Percentiles rank a stretch among this genome's conserved stretches.
Evolutionary conservation across 345 rosid genomes (phyloP).

Genomic region (Citrus sp.): DNA sequence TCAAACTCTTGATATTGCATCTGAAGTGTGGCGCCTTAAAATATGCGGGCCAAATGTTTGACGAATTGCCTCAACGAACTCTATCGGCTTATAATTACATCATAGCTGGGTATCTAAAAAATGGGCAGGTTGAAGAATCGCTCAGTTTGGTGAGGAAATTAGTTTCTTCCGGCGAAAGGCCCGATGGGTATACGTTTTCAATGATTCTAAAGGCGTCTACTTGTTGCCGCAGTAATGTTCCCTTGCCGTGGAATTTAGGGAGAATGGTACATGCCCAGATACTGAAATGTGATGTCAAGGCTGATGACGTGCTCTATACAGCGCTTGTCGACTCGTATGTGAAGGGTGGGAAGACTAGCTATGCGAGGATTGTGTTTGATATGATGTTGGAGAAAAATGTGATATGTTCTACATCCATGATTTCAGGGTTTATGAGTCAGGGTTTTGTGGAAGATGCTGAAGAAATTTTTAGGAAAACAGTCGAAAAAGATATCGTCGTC

Average conservation of each 20-base stretch:
- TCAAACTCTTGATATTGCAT: constrained; percentile 62
- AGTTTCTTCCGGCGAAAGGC: constrained; percentile 51
- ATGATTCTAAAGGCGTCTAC: constrained; percentile 83
- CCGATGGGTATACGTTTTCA: constrained; percentile 74
- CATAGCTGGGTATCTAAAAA: constrained; percentile 62
- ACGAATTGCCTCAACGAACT: constrained; percentile 61
- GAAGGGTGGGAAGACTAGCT: constrained; percentile 52
- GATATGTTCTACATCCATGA: constrained; percentile 84
- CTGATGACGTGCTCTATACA: constrained; percentile 76
- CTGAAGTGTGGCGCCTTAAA: constrained; percentile 51
- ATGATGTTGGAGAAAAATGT: constrained; percentile 60
- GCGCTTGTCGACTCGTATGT: constrained; percentile 78
- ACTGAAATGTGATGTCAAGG: constrained; percentile 42
- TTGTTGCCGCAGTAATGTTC: constrained; percentile 19
- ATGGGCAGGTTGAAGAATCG: constrained; percentile 39
- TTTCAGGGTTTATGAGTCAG: constrained; percentile 76
- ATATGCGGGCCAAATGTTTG: constrained; percentile 71
- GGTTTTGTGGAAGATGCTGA: constrained; percentile 61
- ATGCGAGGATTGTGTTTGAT: constrained; percentile 74
- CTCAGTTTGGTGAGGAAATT: constrained; percentile 42
- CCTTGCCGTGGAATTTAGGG: constrained; percentile 34
- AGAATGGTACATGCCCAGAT: constrained; percentile 60
- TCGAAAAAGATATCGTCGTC: constrained; percentile 70
- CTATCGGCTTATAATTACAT: constrained; percentile 77
- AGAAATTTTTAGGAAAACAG: constrained; percentile 47